Conservation (phyloP, 208 protist species). For the Vickermania spadyakhi region DNA sequence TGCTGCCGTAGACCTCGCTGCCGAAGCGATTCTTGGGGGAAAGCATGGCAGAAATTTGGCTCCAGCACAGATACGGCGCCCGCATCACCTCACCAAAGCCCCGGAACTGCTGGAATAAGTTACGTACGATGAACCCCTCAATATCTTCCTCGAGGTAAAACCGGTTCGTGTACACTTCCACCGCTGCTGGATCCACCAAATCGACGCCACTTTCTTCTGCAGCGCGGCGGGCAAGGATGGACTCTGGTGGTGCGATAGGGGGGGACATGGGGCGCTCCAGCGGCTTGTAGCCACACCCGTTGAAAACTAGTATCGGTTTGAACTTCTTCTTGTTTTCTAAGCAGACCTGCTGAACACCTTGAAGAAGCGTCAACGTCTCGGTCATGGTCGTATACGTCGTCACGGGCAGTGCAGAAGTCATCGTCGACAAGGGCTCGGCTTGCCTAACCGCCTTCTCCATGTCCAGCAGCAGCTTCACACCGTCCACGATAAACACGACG, state of each 20-base stretch:
- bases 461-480: slow-evolving; percentile 70
- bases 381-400: slow-evolving; percentile 28
- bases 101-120: slow-evolving; percentile 26
- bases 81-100: slow-evolving; percentile 36
- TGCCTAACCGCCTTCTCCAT: slow-evolving; percentile 49
- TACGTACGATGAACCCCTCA: slow-evolving; percentile 61
- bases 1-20: slow-evolving; percentile 67
- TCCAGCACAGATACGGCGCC: slow-evolving; percentile 82
- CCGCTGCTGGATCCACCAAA: slow-evolving; percentile 8
- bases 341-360: slow-evolving; percentile 5
- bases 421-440: slow-evolving; percentile 45
- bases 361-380: slow-evolving; percentile 8
- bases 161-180: slow-evolving; percentile 25
- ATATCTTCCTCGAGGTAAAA: slow-evolving; percentile 78
- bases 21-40: slow-evolving; percentile 25
- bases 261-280: not conserved
- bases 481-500: slow-evolving; percentile 63
- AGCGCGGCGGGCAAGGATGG: not conserved
- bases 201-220: not conserved
- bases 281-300: slow-evolving; percentile 41
- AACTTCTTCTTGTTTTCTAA: slow-evolving; percentile 11
- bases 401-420: slow-evolving; percentile 56
- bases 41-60: slow-evolving; percentile 74
- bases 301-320: slow-evolving; percentile 45
- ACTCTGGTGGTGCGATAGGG: slow-evolving; percentile 5